Percentiles rank a stretch among this genome's conserved stretches.
phyloP scores from a whole-genome alignment of 768 basidiomycete species.

The Podaxis sp. region DNA sequence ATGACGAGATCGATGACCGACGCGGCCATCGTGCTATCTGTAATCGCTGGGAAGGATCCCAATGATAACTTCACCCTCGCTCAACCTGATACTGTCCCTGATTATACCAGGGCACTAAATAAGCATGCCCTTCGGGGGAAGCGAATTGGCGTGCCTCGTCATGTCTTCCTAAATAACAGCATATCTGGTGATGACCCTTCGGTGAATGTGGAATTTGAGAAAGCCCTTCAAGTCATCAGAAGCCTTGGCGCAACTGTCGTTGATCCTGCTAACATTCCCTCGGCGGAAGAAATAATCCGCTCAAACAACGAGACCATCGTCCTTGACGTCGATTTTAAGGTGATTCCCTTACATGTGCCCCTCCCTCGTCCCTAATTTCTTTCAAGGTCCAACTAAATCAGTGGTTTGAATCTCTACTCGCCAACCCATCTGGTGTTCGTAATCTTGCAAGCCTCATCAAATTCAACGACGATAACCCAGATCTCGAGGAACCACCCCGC shows the following conservation, averaged over 20 bases:
- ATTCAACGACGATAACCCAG: constrained; percentile 52
- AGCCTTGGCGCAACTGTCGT: constrained; percentile 50
- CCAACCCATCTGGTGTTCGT: constrained; percentile 56
- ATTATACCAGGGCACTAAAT: constrained; percentile 53
- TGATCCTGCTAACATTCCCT: constrained; percentile 62
- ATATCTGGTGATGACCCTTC: constrained; percentile 32
- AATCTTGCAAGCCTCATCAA: constrained; percentile 55
- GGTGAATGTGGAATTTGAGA: constrained; percentile 37
- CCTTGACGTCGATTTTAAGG: constrained; percentile 59
- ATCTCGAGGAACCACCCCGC: constrained; percentile 43
- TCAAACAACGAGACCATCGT: constrained; percentile 57
- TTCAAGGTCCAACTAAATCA: constrained; percentile 49
- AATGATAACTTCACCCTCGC: constrained; percentile 54
- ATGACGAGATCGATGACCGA: constrained; percentile 53
- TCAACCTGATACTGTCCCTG: constrained; percentile 51
- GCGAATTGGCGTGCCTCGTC: constrained; percentile 53
- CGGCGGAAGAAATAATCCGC: constrained; percentile 44
- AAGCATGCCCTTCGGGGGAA: constrained; percentile 45
- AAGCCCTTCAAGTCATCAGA: constrained; percentile 35
- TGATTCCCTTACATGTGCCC: constrained; percentile 15
- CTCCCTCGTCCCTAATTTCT: background rate
- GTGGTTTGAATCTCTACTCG: constrained; percentile 43
- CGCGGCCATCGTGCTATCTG: constrained; percentile 52
- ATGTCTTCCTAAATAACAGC: constrained; percentile 32
- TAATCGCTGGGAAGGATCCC: constrained; percentile 54